Conservation (phyloP, 2,329 filamentous ascomycete genomes). For the Cordyceps javanica region DNA sequence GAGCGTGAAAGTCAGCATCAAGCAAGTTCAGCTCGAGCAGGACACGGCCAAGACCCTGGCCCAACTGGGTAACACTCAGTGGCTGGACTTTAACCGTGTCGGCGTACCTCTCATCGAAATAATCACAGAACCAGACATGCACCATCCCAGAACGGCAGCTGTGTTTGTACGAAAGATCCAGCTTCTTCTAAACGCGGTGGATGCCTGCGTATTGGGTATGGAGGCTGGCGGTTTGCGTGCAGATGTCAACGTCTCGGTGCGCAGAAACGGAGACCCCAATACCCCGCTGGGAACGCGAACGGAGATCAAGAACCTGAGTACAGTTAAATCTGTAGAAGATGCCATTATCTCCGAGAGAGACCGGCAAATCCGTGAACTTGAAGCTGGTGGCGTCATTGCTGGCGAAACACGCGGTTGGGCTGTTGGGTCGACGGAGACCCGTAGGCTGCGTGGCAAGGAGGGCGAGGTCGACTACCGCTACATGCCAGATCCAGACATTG, state of each 20-base stretch:
- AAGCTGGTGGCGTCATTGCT: slow-evolving; percentile 65
- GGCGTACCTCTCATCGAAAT: slow-evolving; percentile 91
- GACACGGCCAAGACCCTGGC: slow-evolving; percentile 93
- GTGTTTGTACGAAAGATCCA: slow-evolving; percentile 88
- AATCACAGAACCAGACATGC: slow-evolving; percentile 84
- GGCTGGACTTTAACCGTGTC: slow-evolving; percentile 91
- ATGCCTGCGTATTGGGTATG: slow-evolving; percentile 87
- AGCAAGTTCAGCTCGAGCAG: slow-evolving; percentile 95
- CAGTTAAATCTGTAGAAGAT: slow-evolving; percentile 91
- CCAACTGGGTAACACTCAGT: slow-evolving; percentile 64
- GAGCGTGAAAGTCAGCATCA: slow-evolving; percentile 69
- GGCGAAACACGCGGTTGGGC: slow-evolving; percentile 94
- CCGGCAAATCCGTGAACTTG: slow-evolving; percentile 75
- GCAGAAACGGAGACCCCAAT: slow-evolving; percentile 42
- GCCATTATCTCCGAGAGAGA: slow-evolving; percentile 88
- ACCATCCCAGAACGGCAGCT: slow-evolving; percentile 79
- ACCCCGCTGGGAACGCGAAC: slow-evolving; percentile 70
- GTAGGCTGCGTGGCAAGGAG: slow-evolving; percentile 80
- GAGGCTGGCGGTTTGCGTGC: slow-evolving; percentile 84
- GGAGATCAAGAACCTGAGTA: slow-evolving; percentile 96
- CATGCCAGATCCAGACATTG: slow-evolving; percentile 93
- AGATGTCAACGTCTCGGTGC: slow-evolving; percentile 92
- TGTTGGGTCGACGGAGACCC: slow-evolving; percentile 75
- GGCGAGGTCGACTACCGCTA: slow-evolving; percentile 97
- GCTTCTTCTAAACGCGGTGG: slow-evolving; percentile 67